phyloP scores from a whole-genome alignment of 2,329 filamentous ascomycete genomes.

The Colletotrichum tanaceti region DNA sequence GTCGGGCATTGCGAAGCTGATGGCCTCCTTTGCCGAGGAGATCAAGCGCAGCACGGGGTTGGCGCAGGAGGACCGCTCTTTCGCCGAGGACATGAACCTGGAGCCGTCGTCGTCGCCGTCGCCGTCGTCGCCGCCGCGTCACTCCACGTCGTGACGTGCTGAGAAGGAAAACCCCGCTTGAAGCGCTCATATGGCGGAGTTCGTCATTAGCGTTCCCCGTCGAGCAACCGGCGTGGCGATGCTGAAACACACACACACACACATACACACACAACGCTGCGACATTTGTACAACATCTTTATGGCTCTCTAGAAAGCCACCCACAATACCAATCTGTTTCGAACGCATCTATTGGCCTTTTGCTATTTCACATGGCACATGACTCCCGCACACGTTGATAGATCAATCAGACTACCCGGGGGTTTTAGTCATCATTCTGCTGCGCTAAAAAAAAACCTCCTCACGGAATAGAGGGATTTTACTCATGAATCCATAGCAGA shows the following conservation, averaged over 20 bases:
- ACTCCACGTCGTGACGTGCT: constrained; percentile 6
- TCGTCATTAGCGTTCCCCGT: background rate
- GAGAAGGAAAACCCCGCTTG: no score
- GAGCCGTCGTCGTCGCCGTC: no score
- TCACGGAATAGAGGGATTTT: no score
- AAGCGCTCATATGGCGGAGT: background rate
- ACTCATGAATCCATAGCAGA: constrained; percentile 36
- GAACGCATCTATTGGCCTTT: background rate
- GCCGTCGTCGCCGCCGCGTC: constrained; percentile 14
- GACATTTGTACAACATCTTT: background rate
- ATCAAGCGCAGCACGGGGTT: constrained; percentile 30
- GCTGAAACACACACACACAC: no score
- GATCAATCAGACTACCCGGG: no score
- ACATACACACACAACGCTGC: background rate
- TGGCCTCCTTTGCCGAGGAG: constrained; percentile 35
- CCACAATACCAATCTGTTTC: background rate
- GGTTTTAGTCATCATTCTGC: no score
- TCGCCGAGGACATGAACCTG: background rate
- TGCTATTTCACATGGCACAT: background rate
- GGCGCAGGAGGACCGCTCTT: constrained; percentile 2
- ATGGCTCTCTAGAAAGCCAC: background rate
- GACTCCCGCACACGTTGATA: background rate
- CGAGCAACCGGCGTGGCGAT: background rate
- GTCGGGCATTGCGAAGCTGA: constrained; percentile 36
- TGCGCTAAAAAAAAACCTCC: no score